These are phyloP conservation scores for Talaromyces sp. DNA, from an alignment of 2,329 filamentous ascomycete species.

Conservation along the genomic window DNA sequence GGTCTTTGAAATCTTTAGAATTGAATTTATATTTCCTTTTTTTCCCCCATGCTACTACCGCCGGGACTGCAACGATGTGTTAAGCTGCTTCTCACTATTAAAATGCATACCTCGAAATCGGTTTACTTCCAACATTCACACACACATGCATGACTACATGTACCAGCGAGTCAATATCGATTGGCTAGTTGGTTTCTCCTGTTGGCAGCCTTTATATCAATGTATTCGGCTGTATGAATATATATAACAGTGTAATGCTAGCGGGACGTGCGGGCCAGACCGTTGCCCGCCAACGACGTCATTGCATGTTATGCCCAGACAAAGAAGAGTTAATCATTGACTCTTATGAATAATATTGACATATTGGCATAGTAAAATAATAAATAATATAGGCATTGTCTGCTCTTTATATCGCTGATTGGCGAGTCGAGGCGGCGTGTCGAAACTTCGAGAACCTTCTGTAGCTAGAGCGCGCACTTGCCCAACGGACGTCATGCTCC, in stretches of 20 bases:
- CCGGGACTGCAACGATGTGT: not conserved
- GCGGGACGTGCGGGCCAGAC: not conserved
- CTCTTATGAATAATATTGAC: not conserved
- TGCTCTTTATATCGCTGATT: not conserved
- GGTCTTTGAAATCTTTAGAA: no score
- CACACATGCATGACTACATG: no score
- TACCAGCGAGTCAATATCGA: not conserved
- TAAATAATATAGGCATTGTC: not conserved
- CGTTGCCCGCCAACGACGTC: not conserved
- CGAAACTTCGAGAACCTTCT: slow-evolving; percentile 9
- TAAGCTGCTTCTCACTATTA: not conserved
- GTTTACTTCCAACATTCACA: not conserved
- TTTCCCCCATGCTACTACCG: not conserved
- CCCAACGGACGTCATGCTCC: not conserved
- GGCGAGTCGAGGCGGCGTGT: not conserved
- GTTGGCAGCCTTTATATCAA: not conserved
- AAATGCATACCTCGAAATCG: not conserved
- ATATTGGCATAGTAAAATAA: no score
- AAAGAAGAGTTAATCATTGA: not conserved
- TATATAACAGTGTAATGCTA: not conserved
- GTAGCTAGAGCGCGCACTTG: not conserved
- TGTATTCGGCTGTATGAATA: no score
- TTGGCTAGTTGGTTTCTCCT: not conserved
- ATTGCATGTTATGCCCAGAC: not conserved
- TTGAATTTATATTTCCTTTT: not conserved